These are phyloP conservation scores for Terana coerulea DNA, from an alignment of 768 basidiomycete genomes.

Conservation along the genomic window DNA sequence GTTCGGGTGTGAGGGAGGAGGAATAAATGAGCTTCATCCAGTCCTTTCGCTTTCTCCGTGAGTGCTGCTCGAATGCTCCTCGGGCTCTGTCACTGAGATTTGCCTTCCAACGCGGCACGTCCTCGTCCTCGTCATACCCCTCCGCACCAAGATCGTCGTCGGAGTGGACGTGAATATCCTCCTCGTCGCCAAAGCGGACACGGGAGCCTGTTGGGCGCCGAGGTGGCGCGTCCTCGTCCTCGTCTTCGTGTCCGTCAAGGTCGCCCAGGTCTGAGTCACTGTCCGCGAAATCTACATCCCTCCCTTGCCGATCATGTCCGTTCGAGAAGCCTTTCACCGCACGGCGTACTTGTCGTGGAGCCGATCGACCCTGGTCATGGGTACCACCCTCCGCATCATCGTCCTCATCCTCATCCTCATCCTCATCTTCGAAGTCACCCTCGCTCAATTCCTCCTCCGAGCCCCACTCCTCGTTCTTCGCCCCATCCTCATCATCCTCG, in stretches of 20 bases:
- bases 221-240: constrained; percentile 17
- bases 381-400: constrained; percentile 27
- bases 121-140: constrained; percentile 36
- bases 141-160: constrained; percentile 45
- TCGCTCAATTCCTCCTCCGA: constrained; percentile 5
- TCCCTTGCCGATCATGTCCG: constrained; percentile 31
- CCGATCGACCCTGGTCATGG: constrained; percentile 46
- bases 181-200: constrained; percentile 45
- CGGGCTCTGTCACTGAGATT: constrained; percentile 53
- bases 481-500: constrained; percentile 29
- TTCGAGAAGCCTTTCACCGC: constrained; percentile 36
- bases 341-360: constrained; percentile 38
- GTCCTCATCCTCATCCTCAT: constrained; percentile 15
- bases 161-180: constrained; percentile 40
- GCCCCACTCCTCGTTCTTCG: constrained; percentile 16
- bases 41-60: constrained; percentile 49
- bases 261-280: constrained; percentile 69
- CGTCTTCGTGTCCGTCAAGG: constrained; percentile 41
- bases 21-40: constrained; percentile 87
- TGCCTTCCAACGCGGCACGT: constrained; percentile 70
- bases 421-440: constrained; percentile 10
- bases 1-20: constrained; percentile 59
- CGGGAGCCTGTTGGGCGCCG: constrained; percentile 21
- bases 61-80: constrained; percentile 38
- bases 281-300: constrained; percentile 64